Percentiles rank a stretch among this genome's conserved stretches.
phyloP scores from a whole-genome alignment of 257 asterid genomes.

The Forsythia suspensa region DNA sequence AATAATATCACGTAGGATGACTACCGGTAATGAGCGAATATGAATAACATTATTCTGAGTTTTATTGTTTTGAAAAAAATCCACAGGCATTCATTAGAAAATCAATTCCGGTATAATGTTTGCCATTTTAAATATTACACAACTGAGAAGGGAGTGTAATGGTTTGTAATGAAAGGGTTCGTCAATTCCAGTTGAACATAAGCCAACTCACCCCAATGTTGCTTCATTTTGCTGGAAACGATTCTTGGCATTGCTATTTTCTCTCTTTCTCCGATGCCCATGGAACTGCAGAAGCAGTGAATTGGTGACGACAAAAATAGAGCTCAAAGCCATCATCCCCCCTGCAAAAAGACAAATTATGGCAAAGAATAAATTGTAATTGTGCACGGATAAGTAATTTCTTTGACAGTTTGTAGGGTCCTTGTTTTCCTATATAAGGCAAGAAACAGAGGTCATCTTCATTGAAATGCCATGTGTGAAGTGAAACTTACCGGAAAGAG shows the following conservation, averaged over 20 bases:
- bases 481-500: constrained; percentile 69
- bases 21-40: too few relatives aligned
- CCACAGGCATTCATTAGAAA: neutral
- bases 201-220: constrained; percentile 28
- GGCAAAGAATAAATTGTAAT: neutral
- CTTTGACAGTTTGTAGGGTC: neutral
- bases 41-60: too few relatives aligned
- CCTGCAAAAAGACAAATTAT: constrained; percentile 45
- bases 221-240: constrained; percentile 16
- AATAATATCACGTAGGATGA: too few relatives aligned
- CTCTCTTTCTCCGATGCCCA: constrained; percentile 40
- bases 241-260: constrained; percentile 25
- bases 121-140: neutral
- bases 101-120: neutral
- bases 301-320: constrained; percentile 82
- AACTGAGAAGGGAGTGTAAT: neutral
- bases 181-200: constrained; percentile 7
- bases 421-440: constrained; percentile 3
- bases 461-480: neutral
- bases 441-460: neutral
- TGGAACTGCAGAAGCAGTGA: constrained; percentile 86
- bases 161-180: neutral
- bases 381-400: neutral
- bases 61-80: too few relatives aligned
- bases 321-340: constrained; percentile 96